Conservation (phyloP, 139 green algal genomes). For the Microglena sp. region DNA sequence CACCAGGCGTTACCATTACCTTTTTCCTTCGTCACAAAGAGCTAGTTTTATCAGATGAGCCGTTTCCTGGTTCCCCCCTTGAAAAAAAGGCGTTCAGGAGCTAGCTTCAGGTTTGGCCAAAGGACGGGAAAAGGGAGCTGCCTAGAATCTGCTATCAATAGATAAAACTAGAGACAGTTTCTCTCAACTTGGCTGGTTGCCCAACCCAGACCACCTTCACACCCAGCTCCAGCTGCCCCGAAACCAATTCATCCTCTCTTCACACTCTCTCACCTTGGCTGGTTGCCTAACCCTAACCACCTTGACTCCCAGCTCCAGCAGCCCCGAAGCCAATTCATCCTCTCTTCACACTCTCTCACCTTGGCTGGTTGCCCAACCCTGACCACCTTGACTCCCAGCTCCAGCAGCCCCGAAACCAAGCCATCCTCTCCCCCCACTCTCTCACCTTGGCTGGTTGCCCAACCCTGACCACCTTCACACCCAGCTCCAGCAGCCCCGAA, state of each 20-base stretch:
- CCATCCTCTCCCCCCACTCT: too few species aligned
- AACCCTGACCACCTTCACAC: slow-evolving; percentile 35
- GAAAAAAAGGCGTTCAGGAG: too few species aligned
- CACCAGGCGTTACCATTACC: too few species aligned
- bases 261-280: slow-evolving; percentile 32
- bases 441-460: slow-evolving; percentile 47
- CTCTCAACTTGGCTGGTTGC: slow-evolving; percentile 41
- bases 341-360: slow-evolving; percentile 18
- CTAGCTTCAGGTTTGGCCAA: too few species aligned
- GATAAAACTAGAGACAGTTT: too few species aligned
- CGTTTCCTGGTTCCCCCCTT: too few species aligned
- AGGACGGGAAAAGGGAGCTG: too few species aligned
- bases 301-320: slow-evolving; percentile 28
- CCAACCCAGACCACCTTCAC: slow-evolving; percentile 39
- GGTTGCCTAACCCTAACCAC: slow-evolving; percentile 48
- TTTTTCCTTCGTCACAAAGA: too few species aligned
- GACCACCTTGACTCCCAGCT: slow-evolving; percentile 28
- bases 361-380: slow-evolving; percentile 50
- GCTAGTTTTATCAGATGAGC: too few species aligned
- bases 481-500: slow-evolving; percentile 31
- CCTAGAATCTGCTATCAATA: too few species aligned
- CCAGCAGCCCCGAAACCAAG: slow-evolving; percentile 40
- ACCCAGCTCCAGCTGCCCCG: slow-evolving; percentile 31
- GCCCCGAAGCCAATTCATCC: slow-evolving; percentile 30
- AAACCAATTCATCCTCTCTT: slow-evolving; percentile 48